Conservation (phyloP, 2,329 filamentous ascomycete genomes). For the Aspergillus puulaauensis region DNA sequence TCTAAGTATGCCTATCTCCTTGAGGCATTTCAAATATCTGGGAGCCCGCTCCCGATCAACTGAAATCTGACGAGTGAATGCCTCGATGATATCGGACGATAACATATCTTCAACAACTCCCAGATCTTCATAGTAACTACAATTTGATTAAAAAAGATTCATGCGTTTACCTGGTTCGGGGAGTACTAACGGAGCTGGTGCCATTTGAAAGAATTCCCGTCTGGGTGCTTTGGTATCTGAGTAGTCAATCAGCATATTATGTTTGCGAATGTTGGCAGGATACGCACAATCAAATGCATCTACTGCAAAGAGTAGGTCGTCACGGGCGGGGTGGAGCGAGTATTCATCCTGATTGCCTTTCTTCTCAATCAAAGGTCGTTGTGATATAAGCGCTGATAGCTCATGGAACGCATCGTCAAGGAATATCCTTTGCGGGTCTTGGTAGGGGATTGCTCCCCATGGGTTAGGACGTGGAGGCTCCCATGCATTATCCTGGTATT, state of each 20-base stretch:
- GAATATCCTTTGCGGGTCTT: conserved; percentile 43
- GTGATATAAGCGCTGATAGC: conserved; percentile 53
- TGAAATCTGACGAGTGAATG: conserved; percentile 60
- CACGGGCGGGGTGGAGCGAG: conserved; percentile 34
- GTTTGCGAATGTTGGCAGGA: not conserved
- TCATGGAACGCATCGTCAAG: conserved; percentile 63
- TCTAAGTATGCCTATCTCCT: conserved; percentile 57
- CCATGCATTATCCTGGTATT: conserved; percentile 41
- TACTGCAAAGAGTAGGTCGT: conserved; percentile 40
- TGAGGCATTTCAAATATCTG: conserved; percentile 67
- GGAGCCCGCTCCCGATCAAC: conserved; percentile 56
- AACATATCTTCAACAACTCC: conserved; percentile 64
- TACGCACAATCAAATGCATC: conserved; percentile 36
- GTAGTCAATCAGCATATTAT: conserved; percentile 15
- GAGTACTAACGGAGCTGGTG: conserved; percentile 33
- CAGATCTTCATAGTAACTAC: conserved; percentile 60
- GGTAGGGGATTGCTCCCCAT: conserved; percentile 37
- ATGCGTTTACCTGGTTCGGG: not conserved
- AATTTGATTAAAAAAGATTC: conserved; percentile 1
- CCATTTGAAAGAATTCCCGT: conserved; percentile 31
- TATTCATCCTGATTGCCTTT: conserved; percentile 33
- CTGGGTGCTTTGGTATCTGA: conserved; percentile 30
- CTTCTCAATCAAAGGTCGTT: conserved; percentile 41
- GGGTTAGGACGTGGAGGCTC: conserved; percentile 40
- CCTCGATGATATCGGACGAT: conserved; percentile 60